phyloP scores from a whole-genome alignment of 805 yeast species.

The Debaryomyces castellii region DNA sequence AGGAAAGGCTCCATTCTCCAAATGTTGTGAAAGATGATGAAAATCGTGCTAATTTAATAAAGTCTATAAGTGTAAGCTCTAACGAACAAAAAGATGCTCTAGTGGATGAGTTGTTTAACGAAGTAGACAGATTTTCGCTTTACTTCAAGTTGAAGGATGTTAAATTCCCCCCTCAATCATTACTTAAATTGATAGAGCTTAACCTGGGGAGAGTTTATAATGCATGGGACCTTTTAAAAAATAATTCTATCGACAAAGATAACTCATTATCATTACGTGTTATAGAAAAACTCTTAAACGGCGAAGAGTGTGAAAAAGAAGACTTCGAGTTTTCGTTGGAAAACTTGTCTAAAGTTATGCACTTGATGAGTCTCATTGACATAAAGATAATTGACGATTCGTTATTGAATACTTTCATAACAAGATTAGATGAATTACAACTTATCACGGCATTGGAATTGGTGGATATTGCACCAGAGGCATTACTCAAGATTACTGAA shows the following conservation, averaged over 20 bases:
- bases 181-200: slow-evolving; percentile 27
- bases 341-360: slow-evolving; percentile 9
- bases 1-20: slow-evolving; percentile 1
- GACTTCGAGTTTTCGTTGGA: slow-evolving; percentile 10
- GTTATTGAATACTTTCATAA: slow-evolving; percentile 4
- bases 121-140: slow-evolving; percentile 25
- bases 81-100: slow-evolving; percentile 12
- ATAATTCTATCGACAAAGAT: slow-evolving; percentile 15
- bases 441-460: slow-evolving; percentile 2
- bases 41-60: slow-evolving; percentile 9
- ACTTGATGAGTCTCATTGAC: slow-evolving; percentile 1
- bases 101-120: slow-evolving; percentile 17
- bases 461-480: not conserved
- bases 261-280: slow-evolving; percentile 24
- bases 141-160: slow-evolving; percentile 23
- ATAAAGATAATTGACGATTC: not conserved
- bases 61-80: slow-evolving; percentile 9
- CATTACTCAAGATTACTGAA: not conserved
- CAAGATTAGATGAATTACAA: slow-evolving; percentile 5
- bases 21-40: slow-evolving; percentile 7
- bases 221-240: slow-evolving; percentile 48
- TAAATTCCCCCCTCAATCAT: slow-evolving; percentile 13
- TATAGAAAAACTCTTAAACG: slow-evolving; percentile 35
- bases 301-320: slow-evolving; percentile 39
- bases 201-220: slow-evolving; percentile 56